Conservation (phyloP, 2,329 filamentous ascomycete species). For the Fusarium napiforme region DNA sequence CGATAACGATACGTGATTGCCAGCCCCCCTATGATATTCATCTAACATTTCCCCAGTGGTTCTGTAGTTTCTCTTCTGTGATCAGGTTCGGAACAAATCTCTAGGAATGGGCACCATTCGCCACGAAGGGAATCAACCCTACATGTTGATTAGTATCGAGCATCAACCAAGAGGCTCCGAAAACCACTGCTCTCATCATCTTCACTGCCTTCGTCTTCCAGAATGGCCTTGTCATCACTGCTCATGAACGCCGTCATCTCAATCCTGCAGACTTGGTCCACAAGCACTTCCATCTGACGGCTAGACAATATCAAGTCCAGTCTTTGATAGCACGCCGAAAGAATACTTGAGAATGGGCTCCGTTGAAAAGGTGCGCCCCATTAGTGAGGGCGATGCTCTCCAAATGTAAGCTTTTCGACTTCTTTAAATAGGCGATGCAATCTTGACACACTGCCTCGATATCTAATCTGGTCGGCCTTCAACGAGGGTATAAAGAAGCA, state of each 20-base stretch:
- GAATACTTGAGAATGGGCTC: background rate
- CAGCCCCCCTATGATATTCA: background rate
- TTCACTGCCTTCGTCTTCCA: background rate
- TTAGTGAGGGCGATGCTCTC: background rate
- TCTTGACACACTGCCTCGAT: background rate
- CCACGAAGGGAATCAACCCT: background rate
- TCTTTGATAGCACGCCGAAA: background rate
- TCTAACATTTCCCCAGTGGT: background rate
- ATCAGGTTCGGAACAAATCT: background rate
- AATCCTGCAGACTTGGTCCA: background rate
- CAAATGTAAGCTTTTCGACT: background rate
- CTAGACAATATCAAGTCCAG: background rate
- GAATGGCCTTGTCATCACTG: background rate
- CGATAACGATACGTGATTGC: background rate
- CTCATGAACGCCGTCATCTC: background rate
- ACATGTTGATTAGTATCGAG: background rate
- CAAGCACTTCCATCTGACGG: background rate
- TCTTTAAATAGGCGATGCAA: background rate
- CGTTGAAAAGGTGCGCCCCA: background rate
- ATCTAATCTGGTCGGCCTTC: background rate
- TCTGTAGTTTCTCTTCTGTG: background rate
- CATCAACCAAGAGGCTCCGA: background rate
- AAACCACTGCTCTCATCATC: background rate
- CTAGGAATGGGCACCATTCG: background rate
- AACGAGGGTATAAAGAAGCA: background rate